These are phyloP conservation scores for Trebouxia sp. DNA, from an alignment of 139 green algal species.

Conservation along the genomic window DNA sequence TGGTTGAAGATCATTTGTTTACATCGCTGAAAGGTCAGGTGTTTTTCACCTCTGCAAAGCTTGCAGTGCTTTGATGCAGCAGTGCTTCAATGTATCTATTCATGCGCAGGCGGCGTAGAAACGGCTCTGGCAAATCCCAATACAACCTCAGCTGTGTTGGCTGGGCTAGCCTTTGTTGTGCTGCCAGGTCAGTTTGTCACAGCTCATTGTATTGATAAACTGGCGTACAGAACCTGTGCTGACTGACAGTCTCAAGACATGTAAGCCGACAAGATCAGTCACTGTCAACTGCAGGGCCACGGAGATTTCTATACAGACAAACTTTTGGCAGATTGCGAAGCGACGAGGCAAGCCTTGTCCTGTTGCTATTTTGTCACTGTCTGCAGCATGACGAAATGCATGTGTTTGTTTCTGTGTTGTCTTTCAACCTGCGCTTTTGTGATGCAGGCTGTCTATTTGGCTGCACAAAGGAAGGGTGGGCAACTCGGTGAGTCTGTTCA, in stretches of 20 bases:
- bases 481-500: neutral
- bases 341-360: neutral
- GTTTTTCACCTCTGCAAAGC: neutral
- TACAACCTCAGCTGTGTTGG: neutral
- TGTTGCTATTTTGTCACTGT: too few relatives aligned
- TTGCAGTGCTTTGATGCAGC: too few relatives aligned
- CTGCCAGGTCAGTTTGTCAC: too few relatives aligned
- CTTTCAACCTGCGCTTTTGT: neutral
- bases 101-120: neutral
- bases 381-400: too few relatives aligned
- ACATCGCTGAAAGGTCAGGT: neutral
- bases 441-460: neutral
- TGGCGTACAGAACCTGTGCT: neutral
- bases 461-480: neutral
- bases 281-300: neutral
- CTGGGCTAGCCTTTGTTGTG: neutral
- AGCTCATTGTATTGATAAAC: too few relatives aligned
- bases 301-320: conserved; percentile 8
- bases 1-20: conserved; percentile 13
- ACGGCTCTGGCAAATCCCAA: conserved; percentile 10
- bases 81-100: neutral
- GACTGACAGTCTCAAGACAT: neutral
- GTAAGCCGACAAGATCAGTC: neutral
- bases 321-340: neutral
- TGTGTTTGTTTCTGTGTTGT: too few relatives aligned